Base-by-base conservation (phyloP, 2,329 filamentous ascomycete genomes). In the Scolecobasidium constrictum region DNA sequence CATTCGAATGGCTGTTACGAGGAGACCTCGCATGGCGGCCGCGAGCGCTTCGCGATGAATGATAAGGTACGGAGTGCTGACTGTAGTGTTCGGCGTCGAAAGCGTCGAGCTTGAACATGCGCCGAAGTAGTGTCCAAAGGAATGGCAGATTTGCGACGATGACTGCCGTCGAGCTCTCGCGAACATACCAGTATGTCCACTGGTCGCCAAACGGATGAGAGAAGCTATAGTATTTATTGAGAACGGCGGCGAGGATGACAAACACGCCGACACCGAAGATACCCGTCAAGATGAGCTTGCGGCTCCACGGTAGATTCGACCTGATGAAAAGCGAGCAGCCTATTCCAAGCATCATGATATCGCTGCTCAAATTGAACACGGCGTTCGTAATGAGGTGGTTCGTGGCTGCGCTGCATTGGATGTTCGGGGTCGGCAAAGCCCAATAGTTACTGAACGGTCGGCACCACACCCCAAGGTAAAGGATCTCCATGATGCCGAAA, bases 161-260 rank as follows among this genome's bases (percentile, higher is more conserved):
- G 33, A 80, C 64, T 4, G 75, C 73, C 0, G 76, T 73, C 26
- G 65, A 68, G 16, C 67, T 64, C 49, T 77, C 74, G 17, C 71
- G 66, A 4, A 72, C 66, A 48, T 77, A 77, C 75, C 75, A 80
- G 49, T 70, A 70, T 0, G 75, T 67, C 63, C 76, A 80, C 28
- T 70, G 57, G 12, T 63, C 60, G 3, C 71, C 72, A 53, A 75
- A 78, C 1, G 72, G 72, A 16, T 73, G 57, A 13, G 60, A 67
- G 46, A 80, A 77, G 35, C 72, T 75, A 58, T 77, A 77, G 52
- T 75, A 74, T 46, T 78, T 77, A 59, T 77, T 79, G 13, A 80
- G 59, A 4, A 72, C 66, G 9, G 75, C 72, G 15, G 72, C 71
- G 12, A 79, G 58, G 40, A 80, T 74, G 13, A 54, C 57, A 41